Evolutionary conservation across 2,329 filamentous ascomycete genomes (phyloP).

Genomic region (Trichoderma sp.): DNA sequence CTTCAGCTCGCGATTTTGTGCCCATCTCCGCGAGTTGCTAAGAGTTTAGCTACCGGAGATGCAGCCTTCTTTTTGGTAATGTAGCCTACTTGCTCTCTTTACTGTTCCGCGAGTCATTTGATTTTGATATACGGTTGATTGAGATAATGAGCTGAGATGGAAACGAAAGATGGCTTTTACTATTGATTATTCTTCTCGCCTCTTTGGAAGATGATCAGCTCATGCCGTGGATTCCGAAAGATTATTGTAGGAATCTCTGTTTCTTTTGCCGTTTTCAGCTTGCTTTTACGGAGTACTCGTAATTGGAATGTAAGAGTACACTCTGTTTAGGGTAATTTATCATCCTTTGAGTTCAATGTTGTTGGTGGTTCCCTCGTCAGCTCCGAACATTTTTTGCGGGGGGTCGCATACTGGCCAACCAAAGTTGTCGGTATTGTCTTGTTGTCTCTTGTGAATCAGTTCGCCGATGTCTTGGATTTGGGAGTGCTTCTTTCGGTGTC

Average conservation of each 20-base stretch:
- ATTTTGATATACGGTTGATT: neutral
- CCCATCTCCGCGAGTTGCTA: neutral
- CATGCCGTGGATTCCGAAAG: neutral
- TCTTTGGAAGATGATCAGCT: neutral
- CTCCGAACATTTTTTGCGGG: neutral
- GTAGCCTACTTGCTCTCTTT: too few relatives aligned
- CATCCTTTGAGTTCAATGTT: neutral
- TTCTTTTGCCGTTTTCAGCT: neutral
- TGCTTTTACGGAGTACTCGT: neutral
- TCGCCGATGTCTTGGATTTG: slow-evolving; percentile 6
- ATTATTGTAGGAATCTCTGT: neutral
- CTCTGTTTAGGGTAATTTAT: neutral
- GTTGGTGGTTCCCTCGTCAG: neutral
- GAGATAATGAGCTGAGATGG: neutral
- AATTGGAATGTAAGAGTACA: neutral
- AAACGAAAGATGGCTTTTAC: neutral
- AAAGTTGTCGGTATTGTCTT: neutral
- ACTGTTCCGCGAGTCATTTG: neutral
- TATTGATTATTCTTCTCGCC: neutral
- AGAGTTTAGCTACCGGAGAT: too few relatives aligned
- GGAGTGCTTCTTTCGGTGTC: neutral
- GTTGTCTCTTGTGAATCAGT: neutral
- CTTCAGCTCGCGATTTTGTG: neutral
- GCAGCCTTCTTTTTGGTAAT: too few relatives aligned
- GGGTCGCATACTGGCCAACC: neutral